Base-by-base conservation (phyloP, 169 alveolate genomes). In the Cryptosporidium xiaoi region DNA sequence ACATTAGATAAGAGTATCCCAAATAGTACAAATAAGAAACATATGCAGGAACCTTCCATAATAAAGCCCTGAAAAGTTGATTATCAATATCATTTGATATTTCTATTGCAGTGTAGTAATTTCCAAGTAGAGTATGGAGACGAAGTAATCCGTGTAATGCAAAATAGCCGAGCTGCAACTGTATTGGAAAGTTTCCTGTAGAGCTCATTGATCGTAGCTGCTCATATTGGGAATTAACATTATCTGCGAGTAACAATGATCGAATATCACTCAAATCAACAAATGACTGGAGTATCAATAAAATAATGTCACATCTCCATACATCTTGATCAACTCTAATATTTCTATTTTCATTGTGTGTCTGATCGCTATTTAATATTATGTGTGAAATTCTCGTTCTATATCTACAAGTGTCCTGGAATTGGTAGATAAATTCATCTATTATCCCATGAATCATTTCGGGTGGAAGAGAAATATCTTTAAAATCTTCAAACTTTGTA, bases 241-340 rank as follows among this genome's bases (percentile, higher is more conserved):
- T 10, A n/a, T 69, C 67, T 16, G 62, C 13, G 56, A 24, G 58
- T 56, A 77, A 34, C 24, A 71, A 10, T 1, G 44, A 1, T 3
- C 87, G 33, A 18, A 77, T 44, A 2, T 60, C 64, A 60, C 87
- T 77, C 2, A 60, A 40, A 24, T 77, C 87, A 27, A 77, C 71
- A 31, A 77, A 46, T 3, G 77, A 18, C 18, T 77, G 87, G 33
- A 77, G 64, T 77, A 77, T 40, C 12, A 40, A 62, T 51, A 77
- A 20, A n/a, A 62, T 60, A 36, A 77, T 56, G 53, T 77, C 87
- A 50, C 87, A 77, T 77, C 87, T 77, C 87, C 87, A 77, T 29
- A 77, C 46, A 50, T 77, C 71, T 40, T 77, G 87, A 33, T 77
- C 87, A 18, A 77, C 51, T 33, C 40, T 77, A 1, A 34, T 46